Conservation (phyloP, 2,329 filamentous ascomycete genomes). For the Didymella segeticola region DNA sequence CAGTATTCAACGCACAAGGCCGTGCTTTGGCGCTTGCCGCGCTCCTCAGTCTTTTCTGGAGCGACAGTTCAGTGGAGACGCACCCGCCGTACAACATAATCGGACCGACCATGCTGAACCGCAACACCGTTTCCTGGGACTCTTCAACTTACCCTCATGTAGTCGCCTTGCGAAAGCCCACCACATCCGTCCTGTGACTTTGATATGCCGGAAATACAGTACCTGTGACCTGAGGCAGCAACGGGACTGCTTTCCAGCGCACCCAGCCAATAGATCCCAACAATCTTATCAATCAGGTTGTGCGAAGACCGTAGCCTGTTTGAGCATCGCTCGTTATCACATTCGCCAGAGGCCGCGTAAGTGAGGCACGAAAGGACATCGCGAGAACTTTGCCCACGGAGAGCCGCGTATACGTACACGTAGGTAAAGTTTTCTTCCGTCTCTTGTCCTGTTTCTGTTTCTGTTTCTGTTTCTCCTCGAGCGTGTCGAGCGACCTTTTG, state of each 20-base stretch:
- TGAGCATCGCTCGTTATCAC: conserved; percentile 8
- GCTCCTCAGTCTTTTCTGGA: conserved; percentile 1
- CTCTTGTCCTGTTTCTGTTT: not conserved
- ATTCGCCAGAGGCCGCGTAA: conserved; percentile 13
- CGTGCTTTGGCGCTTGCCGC: conserved; percentile 12
- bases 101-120: conserved; percentile 5
- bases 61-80: not conserved
- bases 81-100: conserved; percentile 6
- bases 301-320: conserved; percentile 6
- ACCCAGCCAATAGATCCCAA: conserved; percentile 5
- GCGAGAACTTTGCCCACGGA: conserved; percentile 12
- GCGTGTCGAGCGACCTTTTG: not conserved
- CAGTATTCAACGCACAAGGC: not conserved
- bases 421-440: conserved; percentile 1
- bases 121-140: not conserved
- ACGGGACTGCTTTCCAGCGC: not conserved
- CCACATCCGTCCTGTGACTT: not conserved
- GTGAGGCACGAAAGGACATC: conserved; percentile 15
- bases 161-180: not conserved
- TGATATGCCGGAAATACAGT: not conserved
- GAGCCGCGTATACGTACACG: conserved; percentile 19
- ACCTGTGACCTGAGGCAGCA: not conserved
- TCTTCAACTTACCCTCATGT: not conserved
- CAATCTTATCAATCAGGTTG: conserved; percentile 15
- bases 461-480: not conserved